Evolutionary conservation across 1,284 basidiomycete species (phyloP), one percentile per base, ranked within the genome.

Genomic region (Moniliella sp.): DNA sequence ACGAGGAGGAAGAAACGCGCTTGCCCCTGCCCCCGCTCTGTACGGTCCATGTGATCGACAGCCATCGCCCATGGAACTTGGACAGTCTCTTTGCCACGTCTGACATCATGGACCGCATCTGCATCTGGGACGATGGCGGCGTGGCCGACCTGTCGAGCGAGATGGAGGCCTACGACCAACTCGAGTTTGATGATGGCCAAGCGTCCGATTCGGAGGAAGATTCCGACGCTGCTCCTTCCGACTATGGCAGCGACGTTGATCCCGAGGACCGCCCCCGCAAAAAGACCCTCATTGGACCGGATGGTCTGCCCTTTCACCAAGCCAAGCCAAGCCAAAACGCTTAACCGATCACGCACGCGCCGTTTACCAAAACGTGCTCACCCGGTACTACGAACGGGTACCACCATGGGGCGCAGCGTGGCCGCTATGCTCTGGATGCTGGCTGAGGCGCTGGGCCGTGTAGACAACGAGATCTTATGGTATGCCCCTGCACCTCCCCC

Each of bases 391-490:
- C 57, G 67, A 69, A 41, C 68, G 73, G 91, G 91, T 26, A 79
- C 80, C 28, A 80, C 72, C 63, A 72, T 78, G 50, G 83, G 83
- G 1, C 83, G 86, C 64, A 81, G 79, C 45, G 79, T 81, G 8
- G 75, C 84, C 2, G 76, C 76, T 11, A 78, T 78, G 21, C 72
- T 94, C 32, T 97, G 91, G 54, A 69, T 84, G 36, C 73, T 99
- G 3, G 81, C 84, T 8, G 83, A 78, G 4, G 69, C 75, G 8
- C 69, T 93, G 9, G 82, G 88, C 50, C 73, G 86, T 15, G 76
- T 77, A 8, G 86, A 93, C 59, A 83, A 84, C 53, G 84, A 94
- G 58, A 69, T 83, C 4, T 66, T 99, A 27, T 97, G 88, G 86
- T 81, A 53, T 25, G 66, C 45, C 12, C 26, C 15, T 12, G 8